These are phyloP conservation scores for Fusarium nisikadoi DNA, from an alignment of 2,329 filamentous ascomycete genomes.

Conservation along the genomic window DNA sequence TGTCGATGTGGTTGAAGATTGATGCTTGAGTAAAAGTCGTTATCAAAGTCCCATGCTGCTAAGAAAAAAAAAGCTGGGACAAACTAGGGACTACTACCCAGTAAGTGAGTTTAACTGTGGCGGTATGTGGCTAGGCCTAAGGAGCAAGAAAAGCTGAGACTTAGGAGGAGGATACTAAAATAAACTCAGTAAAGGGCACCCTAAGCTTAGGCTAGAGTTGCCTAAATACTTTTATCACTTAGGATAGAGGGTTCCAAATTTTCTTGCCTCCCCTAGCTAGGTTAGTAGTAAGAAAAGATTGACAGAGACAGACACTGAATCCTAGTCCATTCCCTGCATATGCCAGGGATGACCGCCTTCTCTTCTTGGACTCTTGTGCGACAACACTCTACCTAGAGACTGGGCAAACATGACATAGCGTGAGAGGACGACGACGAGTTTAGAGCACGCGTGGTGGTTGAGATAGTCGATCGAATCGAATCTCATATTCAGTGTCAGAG, in stretches of 20 bases:
- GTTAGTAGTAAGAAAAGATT: neutral
- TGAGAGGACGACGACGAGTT: constrained; percentile 24
- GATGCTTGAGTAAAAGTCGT: constrained; percentile 18
- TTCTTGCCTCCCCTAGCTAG: too few relatives aligned
- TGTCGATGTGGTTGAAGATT: constrained; percentile 42
- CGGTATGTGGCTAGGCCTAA: too few relatives aligned
- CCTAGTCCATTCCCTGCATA: neutral
- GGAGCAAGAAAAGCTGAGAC: too few relatives aligned
- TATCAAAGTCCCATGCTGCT: constrained; percentile 28
- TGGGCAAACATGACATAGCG: constrained; percentile 43
- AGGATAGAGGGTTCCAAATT: too few relatives aligned
- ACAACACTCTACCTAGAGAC: constrained; percentile 15
- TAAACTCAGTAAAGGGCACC: too few relatives aligned
- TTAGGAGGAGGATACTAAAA: too few relatives aligned
- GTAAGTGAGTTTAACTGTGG: too few relatives aligned
- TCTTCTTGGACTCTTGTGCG: constrained; percentile 13
- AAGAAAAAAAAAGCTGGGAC: constrained; percentile 43
- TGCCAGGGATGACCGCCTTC: constrained; percentile 43
- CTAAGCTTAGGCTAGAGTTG: too few relatives aligned
- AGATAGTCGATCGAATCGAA: constrained; percentile 14
- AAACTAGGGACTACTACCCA: constrained; percentile 1
- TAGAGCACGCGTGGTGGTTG: constrained; percentile 28
- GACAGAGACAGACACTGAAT: neutral
- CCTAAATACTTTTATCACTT: too few relatives aligned
- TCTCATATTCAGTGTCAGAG: neutral